Percentiles rank a stretch among this genome's conserved stretches.
Conservation (phyloP, 202 grass and related monocot genomes). For the Dendrocalamus latiflorus region DNA sequence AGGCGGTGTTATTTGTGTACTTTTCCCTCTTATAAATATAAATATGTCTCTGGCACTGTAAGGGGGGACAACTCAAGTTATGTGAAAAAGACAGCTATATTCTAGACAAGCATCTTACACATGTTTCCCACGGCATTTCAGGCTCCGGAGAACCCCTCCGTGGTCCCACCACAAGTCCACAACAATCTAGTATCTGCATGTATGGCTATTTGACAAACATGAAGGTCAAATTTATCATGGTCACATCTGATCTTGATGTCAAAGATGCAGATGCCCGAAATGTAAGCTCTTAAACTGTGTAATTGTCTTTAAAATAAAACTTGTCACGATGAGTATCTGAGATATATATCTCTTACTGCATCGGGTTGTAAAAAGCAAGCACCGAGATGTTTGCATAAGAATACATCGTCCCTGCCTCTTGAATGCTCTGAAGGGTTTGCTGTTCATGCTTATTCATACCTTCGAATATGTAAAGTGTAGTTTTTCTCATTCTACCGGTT, state of each 20-base stretch:
- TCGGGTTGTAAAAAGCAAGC: background rate
- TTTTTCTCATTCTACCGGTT: background rate
- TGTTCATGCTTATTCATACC: background rate
- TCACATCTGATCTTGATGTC: slow-evolving; percentile 88
- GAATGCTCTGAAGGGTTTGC: background rate
- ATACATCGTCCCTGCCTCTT: background rate
- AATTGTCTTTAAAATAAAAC: background rate
- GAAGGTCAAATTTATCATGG: slow-evolving; percentile 97
- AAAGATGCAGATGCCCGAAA: slow-evolving; percentile 97
- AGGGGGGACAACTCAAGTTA: too few relatives aligned
- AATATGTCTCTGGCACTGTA: too few relatives aligned
- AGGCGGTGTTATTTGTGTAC: too few relatives aligned
- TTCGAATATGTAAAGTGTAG: background rate
- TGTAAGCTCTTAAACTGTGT: slow-evolving; percentile 51
- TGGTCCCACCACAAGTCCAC: too few relatives aligned
- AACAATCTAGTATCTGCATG: slow-evolving; percentile 25
- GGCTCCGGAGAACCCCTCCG: too few relatives aligned
- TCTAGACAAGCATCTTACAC: too few relatives aligned
- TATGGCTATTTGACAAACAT: slow-evolving; percentile 97
- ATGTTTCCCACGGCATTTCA: too few relatives aligned
- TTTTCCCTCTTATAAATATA: too few relatives aligned
- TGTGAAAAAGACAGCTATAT: too few relatives aligned
- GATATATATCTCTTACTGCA: background rate
- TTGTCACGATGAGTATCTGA: background rate
- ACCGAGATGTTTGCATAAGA: background rate